phyloP scores from a whole-genome alignment of 164 flowering plant genomes.

The Aristolochia fimbriata region DNA sequence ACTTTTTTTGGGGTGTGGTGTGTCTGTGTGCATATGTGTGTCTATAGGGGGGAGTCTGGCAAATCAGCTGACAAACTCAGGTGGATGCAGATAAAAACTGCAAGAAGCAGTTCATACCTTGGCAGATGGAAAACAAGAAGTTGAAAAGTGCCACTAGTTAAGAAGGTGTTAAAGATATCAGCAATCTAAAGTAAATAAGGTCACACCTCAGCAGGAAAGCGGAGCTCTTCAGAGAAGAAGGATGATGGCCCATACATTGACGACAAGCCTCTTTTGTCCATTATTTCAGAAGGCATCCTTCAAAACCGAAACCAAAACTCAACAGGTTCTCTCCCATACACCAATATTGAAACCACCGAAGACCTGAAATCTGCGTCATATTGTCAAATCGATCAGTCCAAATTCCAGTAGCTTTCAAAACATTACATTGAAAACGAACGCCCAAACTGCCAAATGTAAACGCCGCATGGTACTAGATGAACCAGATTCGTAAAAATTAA shows the following conservation, averaged over 20 bases:
- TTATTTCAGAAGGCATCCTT: slow-evolving; percentile 38
- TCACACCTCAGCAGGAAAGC: slow-evolving; percentile 38
- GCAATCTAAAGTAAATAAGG: background rate
- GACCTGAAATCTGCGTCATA: background rate
- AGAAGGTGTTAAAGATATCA: background rate
- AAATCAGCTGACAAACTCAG: background rate
- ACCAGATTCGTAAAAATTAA: too few relatives aligned
- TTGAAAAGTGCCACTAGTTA: background rate
- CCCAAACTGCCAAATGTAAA: too few relatives aligned
- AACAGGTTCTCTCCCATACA: background rate
- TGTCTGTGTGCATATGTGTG: too few relatives aligned
- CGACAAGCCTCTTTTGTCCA: slow-evolving; percentile 33
- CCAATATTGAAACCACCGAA: background rate
- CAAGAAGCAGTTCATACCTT: background rate
- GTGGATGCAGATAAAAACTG: background rate
- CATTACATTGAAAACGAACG: too few relatives aligned
- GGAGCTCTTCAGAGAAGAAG: slow-evolving; percentile 29
- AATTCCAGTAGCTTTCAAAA: too few relatives aligned
- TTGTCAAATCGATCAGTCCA: too few relatives aligned
- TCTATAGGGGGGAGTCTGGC: too few relatives aligned
- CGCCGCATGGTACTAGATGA: too few relatives aligned
- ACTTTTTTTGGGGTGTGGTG: too few relatives aligned
- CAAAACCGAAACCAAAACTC: slow-evolving; percentile 2
- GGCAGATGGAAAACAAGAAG: background rate
- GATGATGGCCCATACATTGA: slow-evolving; percentile 22